Evolutionary conservation across 768 basidiomycete species (phyloP), one percentile per base, ranked within the genome.

Genomic region (Mycena vulgaris): DNA sequence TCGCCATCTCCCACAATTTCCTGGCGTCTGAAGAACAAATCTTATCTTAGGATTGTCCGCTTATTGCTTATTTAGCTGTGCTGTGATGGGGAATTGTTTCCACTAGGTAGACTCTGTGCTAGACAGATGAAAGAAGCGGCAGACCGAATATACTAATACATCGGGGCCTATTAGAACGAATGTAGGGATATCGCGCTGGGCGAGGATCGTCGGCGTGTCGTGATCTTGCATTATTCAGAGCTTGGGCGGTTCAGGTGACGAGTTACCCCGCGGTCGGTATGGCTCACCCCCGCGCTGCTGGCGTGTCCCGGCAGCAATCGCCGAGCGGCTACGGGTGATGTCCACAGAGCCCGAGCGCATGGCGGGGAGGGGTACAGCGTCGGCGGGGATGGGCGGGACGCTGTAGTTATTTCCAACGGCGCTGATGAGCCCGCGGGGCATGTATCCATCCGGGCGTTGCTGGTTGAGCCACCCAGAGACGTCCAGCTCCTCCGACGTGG

Each of bases 391-490:
- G 33, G 68, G 27, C 5, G 72, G 72, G 21, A 73, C 65, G 56
- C 40, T 61, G 45, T 73, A 21, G 28, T 40, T 51, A 59, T 59
- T 70, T 53, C 76, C 69, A 37, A 68, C 72, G 35, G 65, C 70
- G 64, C 68, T 75, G 27, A 69, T 68, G n/a, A 71, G 62, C 13
- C 71, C 75, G 37, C 58, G 66, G 5, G 77, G 77, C 70, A 78
- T 76, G 56, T 71, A 74, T 19, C 74, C 75, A 28, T 76, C 75
- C 3, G 73, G 61, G 7, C 66, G 63, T 23, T 76, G 75, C 25
- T 74, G 52, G 37, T 66, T 60, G 31, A 74, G 45, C 76, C 74
- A 75, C 11, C 69, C 66, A 5, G 71, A 47, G 47, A 76, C 68
- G 30, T 76, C 76, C 63, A 69, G 35, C 5, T 74, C 63, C 33